These are phyloP conservation scores for Strigomonas culicis DNA, from an alignment of 208 protist genomes.

Conservation along the genomic window DNA sequence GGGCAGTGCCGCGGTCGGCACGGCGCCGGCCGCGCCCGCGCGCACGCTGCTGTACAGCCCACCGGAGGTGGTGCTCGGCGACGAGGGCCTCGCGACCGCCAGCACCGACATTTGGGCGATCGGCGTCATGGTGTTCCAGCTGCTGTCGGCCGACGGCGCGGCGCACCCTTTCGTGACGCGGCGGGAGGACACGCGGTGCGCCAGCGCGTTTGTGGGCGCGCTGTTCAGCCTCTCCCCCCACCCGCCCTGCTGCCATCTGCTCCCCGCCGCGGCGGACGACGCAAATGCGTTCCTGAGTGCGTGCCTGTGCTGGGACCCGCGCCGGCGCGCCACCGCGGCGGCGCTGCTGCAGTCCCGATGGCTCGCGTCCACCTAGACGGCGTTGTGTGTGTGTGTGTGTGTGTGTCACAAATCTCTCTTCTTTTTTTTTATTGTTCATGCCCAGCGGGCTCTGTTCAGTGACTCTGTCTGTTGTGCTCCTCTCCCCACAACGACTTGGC, in stretches of 20 bases:
- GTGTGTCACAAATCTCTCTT: not conserved
- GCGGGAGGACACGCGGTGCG: constrained; percentile 15
- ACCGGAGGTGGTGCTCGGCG: constrained; percentile 24
- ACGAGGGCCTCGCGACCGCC: not conserved
- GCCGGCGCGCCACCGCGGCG: constrained; percentile 21
- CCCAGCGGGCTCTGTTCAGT: not conserved
- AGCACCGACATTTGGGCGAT: constrained; percentile 55
- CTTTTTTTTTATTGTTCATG: not conserved
- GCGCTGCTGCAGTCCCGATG: constrained; percentile 29
- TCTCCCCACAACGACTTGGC: constrained; percentile 2
- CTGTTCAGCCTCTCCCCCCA: not conserved
- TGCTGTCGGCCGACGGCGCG: constrained; percentile 22
- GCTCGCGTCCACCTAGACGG: constrained; percentile 7
- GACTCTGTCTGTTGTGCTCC: not conserved
- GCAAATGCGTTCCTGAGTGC: constrained; percentile 22
- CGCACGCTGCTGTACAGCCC: constrained; percentile 31
- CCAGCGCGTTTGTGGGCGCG: constrained; percentile 7
- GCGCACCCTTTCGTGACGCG: constrained; percentile 21
- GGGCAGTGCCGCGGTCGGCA: constrained; percentile 10
- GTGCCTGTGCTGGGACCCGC: constrained; percentile 36
- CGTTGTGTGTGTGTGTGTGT: no score
- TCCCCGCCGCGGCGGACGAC: constrained; percentile 10
- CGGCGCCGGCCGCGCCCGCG: not conserved
- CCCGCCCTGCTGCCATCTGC: not conserved
- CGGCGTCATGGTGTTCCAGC: constrained; percentile 39